A percentile compares a stretch with the other conserved stretches of the same genome.
These are phyloP conservation scores for Pleurotus cornucopiae DNA, from an alignment of 768 basidiomycete genomes.

Conservation along the genomic window DNA sequence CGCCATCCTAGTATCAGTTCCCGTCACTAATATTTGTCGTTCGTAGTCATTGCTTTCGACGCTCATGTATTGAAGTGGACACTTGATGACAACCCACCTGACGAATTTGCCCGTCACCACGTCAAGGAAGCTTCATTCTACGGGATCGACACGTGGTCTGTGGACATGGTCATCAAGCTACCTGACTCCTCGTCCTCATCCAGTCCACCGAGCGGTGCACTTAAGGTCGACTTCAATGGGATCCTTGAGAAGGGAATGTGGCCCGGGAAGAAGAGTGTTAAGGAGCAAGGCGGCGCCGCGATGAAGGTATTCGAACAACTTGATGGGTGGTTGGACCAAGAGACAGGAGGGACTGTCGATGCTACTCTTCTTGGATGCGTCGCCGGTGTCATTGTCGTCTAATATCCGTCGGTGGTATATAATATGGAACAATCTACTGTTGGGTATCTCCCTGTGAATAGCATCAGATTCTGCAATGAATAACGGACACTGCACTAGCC, in stretches of 20 bases:
- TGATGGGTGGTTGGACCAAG: conserved; percentile 69
- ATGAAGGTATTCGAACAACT: conserved; percentile 74
- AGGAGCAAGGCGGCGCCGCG: conserved; percentile 48
- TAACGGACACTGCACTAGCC: no score
- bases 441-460: no score
- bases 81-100: conserved; percentile 73
- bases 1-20: background rate
- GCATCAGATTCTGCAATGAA: no score
- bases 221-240: conserved; percentile 74
- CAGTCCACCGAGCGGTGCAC: conserved; percentile 20
- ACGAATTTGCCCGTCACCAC: conserved; percentile 75
- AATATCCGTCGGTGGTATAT: background rate
- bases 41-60: conserved; percentile 79
- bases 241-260: conserved; percentile 83
- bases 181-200: conserved; percentile 17
- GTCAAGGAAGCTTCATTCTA: conserved; percentile 92
- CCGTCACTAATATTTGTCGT: background rate
- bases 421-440: no score
- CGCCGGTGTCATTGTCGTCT: conserved; percentile 49
- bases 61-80: conserved; percentile 87
- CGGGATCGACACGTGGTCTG: conserved; percentile 64
- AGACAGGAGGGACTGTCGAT: conserved; percentile 63
- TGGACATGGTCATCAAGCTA: conserved; percentile 69
- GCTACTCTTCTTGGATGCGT: conserved; percentile 66
- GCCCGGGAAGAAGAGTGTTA: conserved; percentile 61